Evolutionary conservation across 2,329 filamentous ascomycete genomes (phyloP).

Genomic region (Huntiella moniliformis): DNA sequence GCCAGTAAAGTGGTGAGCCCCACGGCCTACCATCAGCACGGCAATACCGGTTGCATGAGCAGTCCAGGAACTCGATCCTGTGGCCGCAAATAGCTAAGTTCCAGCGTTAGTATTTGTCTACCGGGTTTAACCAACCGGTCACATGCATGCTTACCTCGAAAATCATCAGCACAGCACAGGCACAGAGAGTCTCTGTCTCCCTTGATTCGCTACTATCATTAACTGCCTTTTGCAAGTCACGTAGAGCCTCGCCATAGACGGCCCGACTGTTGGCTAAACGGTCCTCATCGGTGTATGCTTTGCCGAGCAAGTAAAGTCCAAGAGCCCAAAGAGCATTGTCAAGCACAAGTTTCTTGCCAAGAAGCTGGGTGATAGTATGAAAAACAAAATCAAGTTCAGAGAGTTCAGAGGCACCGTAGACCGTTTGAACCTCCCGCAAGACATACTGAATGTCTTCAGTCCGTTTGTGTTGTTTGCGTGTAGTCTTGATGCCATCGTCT

Average conservation of each 20-base stretch:
- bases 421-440: not conserved
- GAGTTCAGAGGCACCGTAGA: constrained; percentile 3
- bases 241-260: constrained; percentile 22
- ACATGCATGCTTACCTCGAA: constrained; percentile 19
- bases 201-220: constrained; percentile 22
- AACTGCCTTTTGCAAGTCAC: constrained; percentile 20
- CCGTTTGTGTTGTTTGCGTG: not conserved
- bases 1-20: constrained; percentile 19
- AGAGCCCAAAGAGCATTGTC: constrained; percentile 23
- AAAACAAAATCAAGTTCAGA: constrained; percentile 14
- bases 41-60: constrained; percentile 22
- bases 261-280: constrained; percentile 20
- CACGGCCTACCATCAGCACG: constrained; percentile 22
- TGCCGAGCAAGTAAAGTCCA: constrained; percentile 22
- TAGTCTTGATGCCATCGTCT: not conserved
- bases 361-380: constrained; percentile 14
- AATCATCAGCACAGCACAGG: constrained; percentile 23
- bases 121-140: not conserved
- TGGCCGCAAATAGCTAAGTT: constrained; percentile 24
- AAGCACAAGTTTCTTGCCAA: constrained; percentile 20
- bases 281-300: constrained; percentile 17
- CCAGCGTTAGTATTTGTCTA: not conserved
- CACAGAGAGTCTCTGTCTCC: constrained; percentile 23
- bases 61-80: constrained; percentile 21
- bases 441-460: not conserved